Base-by-base conservation (phyloP, 1,284 basidiomycete genomes). In the Marasmius tenuissimus region DNA sequence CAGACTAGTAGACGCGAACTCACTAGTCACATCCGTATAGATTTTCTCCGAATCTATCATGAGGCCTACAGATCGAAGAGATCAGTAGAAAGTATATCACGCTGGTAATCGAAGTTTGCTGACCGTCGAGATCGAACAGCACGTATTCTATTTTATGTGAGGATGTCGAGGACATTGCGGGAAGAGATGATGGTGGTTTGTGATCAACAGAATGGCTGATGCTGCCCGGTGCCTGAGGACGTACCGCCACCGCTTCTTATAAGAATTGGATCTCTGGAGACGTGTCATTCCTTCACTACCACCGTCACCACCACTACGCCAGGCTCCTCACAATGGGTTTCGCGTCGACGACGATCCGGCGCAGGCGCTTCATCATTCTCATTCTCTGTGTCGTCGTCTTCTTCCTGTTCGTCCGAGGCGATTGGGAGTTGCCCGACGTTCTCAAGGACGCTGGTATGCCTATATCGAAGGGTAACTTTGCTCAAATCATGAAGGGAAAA, bases 81-180 rank as follows among this genome's bases (percentile, higher is more conserved):
- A 37, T 47, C 14, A 20, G 22, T 12, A 22, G 47, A 27, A 14
- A 10, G 18, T 3, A 34, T 1, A 9, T 48, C 52, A 20, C 12
- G 57, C 16, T 10, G 50, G 47, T 40, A 18, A 58, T 55, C 37
- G 34, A 47, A 40, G 7, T 20, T 16, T 20, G 18, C 73, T 64
- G 73, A 86, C 91, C 91, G 70, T 93, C 91, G 86, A 93, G 85
- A 72, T 93, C 91, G 68, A 93, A 93, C 58, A 93, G 75, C 58
- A 91, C 88, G 77, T 89, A 93, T 72, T 90, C 86, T 51, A 90
- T 73, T 58, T 52, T 34, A 35, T 18, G n/a, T 35, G 45, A 71
- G 35, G 34, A 20, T 16, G n/a, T n/a, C 20, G 53, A 55, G 12
- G 60, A 52, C 54, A 54, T 49, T 50, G 20, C 34, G 27, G 38